These are phyloP conservation scores for Fusarium vanettenii DNA, from an alignment of 2,329 filamentous ascomycete genomes.

Conservation along the genomic window DNA sequence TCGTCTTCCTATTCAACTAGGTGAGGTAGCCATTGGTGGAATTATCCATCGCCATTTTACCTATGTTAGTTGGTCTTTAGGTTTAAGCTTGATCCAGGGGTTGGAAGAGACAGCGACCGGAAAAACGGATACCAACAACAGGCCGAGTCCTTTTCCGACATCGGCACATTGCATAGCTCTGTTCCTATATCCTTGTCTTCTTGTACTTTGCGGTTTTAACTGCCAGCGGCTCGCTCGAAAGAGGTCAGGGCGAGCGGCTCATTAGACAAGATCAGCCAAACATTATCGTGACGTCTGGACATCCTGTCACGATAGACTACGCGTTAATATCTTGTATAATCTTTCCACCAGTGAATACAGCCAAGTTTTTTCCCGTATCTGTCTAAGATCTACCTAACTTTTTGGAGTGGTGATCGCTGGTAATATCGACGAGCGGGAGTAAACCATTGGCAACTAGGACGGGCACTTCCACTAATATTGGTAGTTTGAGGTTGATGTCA, in stretches of 20 bases:
- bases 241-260: background rate
- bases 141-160: background rate
- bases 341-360: background rate
- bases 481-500: too few relatives aligned
- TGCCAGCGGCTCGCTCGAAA: rapidly evolving
- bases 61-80: background rate
- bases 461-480: background rate
- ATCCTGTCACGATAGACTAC: background rate
- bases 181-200: background rate
- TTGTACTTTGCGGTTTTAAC: background rate
- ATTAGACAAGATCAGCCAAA: too few relatives aligned
- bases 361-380: background rate
- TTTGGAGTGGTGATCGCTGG: background rate
- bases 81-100: background rate
- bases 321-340: background rate
- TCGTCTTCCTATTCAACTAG: background rate
- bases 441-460: background rate
- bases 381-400: rapidly evolving
- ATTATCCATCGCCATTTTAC: background rate
- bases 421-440: rapidly evolving
- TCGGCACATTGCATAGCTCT: background rate
- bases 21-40: background rate
- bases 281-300: background rate
- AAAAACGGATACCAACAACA: background rate
- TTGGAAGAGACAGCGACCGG: background rate